Percentiles rank a stretch among this genome's conserved stretches.
Conservation (phyloP, 768 basidiomycete genomes). For the Pleurotus citrinopileatus region DNA sequence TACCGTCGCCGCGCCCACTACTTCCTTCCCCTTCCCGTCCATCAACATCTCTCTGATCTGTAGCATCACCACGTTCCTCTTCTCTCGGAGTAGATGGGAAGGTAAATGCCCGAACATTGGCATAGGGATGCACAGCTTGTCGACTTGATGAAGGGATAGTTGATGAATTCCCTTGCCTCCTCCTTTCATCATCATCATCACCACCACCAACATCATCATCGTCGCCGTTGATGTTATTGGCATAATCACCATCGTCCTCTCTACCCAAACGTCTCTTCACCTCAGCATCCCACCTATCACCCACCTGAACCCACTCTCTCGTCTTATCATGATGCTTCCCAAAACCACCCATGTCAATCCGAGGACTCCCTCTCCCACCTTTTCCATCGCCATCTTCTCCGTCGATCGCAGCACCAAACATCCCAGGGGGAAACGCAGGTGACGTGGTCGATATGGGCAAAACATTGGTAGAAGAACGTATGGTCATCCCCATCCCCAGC, state of each 20-base stretch:
- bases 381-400: not conserved
- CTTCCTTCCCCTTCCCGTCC: not conserved
- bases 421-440: too few relatives aligned
- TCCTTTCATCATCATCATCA: not conserved
- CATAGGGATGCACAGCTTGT: conserved; percentile 10
- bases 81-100: conserved; percentile 4
- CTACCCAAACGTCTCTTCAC: not conserved
- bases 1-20: too few relatives aligned
- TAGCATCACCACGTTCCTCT: not conserved
- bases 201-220: too few relatives aligned
- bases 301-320: not conserved
- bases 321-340: not conserved
- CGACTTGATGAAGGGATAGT: not conserved
- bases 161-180: not conserved
- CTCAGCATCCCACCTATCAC: too few relatives aligned
- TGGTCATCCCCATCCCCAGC: conserved; percentile 15
- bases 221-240: too few relatives aligned
- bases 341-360: conserved; percentile 2
- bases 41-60: conserved; percentile 1
- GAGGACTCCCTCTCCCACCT: not conserved
- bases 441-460: conserved; percentile 20
- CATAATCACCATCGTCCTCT: not conserved
- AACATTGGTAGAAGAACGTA: conserved; percentile 47
- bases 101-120: conserved; percentile 3
- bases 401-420: not conserved